Conservation (phyloP, 495 filamentous ascomycete genomes). For the Acidiella bohemica region DNA sequence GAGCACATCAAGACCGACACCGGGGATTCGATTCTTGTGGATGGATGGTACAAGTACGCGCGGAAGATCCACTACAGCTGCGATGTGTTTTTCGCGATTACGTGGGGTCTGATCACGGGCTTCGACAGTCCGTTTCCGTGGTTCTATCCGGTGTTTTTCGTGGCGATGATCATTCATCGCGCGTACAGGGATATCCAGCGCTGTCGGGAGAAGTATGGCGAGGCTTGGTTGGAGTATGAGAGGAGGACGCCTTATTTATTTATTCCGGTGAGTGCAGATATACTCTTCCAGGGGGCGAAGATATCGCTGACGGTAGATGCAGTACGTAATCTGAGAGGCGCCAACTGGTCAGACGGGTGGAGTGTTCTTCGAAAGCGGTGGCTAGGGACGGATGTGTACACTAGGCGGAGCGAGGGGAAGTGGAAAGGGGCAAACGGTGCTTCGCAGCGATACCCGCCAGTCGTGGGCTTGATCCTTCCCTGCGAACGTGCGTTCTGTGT, state of each 20-base stretch:
- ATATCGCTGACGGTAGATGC: background rate
- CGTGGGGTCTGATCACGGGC: constrained; percentile 52
- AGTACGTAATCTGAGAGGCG: constrained; percentile 3
- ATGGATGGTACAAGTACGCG: constrained; percentile 78
- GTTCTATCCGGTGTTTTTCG: constrained; percentile 94
- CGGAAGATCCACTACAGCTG: constrained; percentile 94
- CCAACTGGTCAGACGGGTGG: background rate
- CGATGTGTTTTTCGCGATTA: constrained; percentile 68
- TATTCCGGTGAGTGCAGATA: constrained; percentile 64
- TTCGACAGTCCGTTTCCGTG: constrained; percentile 81
- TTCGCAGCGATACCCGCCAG: too few species aligned
- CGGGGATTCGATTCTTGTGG: constrained; percentile 70
- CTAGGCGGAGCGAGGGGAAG: too few species aligned
- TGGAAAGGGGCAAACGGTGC: too few species aligned
- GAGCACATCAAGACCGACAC: constrained; percentile 64
- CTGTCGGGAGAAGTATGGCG: constrained; percentile 81
- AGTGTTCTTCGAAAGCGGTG: background rate
- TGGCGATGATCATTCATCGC: constrained; percentile 81
- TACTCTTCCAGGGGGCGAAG: background rate
- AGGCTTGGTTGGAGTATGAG: constrained; percentile 84
- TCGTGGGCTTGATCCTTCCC: too few species aligned
- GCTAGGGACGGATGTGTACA: too few species aligned
- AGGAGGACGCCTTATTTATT: constrained; percentile 81
- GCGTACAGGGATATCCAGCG: constrained; percentile 70
- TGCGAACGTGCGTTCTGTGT: too few species aligned